Base-by-base conservation (phyloP, 1,284 basidiomycete genomes). In the Singerocomus rubriflavus region DNA sequence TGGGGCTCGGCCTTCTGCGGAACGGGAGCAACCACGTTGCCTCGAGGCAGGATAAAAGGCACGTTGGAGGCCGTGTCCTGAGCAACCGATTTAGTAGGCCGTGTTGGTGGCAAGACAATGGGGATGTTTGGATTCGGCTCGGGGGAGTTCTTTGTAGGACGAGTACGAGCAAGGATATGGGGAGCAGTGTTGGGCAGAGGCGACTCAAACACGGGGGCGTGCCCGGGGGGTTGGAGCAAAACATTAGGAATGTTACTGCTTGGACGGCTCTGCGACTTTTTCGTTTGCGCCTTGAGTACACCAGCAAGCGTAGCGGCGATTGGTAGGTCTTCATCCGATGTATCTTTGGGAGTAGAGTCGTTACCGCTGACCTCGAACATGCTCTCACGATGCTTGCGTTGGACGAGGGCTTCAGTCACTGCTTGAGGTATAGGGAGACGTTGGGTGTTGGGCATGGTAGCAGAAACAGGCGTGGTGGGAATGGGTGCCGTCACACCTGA, bases 401-500 rank as follows among this genome's bases (percentile, higher is more conserved):
- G 77, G 46, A 76, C 75, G 43, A 91, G 66, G 14, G 89, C 89
- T 40, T 89, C 87, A 12, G 80, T 72, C 12, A 91, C 86, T 32
- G 89, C 85, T 16, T 79, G 75, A 5, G 89, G 76, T 16, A 90
- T 76, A 6, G 79, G 72, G 27, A 78, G 67, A 38, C 81, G 73
- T 42, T 70, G 62, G 34, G 59, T 40, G 38, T 60, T 58, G 42
- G 69, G 62, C 65, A 63, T 63, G 52, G 57, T 61, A 27, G 76
- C 63, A 33, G 69, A 68, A 31, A 80, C 58, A 34, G 79, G 72
- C 12, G 80, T 80, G 9, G 85, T 82, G 5, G 76, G 70, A 59
- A 91, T 91, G 2, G 88, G 88, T 25, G 81, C 72, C 6, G 85
- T 82, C 39, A 87, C 75, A 9, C 89, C 89, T 29, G 83, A 79